Conservation (phyloP, 2,329 filamentous ascomycete genomes). For the Aspergillus sp. region DNA sequence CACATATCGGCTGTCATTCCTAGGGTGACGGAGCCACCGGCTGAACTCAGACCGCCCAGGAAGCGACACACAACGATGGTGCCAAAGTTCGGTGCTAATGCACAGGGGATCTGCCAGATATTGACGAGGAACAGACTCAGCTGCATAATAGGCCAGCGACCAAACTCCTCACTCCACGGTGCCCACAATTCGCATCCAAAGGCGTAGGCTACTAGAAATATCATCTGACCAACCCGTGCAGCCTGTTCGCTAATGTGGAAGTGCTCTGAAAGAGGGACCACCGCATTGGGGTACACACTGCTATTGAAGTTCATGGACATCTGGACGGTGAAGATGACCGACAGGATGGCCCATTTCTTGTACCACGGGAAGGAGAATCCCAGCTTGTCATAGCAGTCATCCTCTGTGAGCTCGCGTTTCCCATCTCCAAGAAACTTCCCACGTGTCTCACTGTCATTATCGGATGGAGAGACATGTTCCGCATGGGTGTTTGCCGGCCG, state of each 20-base stretch:
- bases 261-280: slow-evolving; percentile 63
- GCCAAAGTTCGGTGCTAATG: slow-evolving; percentile 68
- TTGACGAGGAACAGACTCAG: slow-evolving; percentile 71
- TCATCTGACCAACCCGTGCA: slow-evolving; percentile 68
- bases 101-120: slow-evolving; percentile 71
- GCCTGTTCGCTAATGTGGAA: slow-evolving; percentile 67
- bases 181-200: slow-evolving; percentile 88
- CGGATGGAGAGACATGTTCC: slow-evolving; percentile 15
- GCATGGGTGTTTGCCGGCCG: slow-evolving; percentile 10
- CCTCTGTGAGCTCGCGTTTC: slow-evolving; percentile 44
- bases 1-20: slow-evolving; percentile 75
- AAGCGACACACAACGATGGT: slow-evolving; percentile 65
- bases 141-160: slow-evolving; percentile 74
- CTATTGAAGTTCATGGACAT: slow-evolving; percentile 80
- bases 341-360: slow-evolving; percentile 71
- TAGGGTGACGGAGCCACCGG: slow-evolving; percentile 69
- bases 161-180: slow-evolving; percentile 80
- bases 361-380: slow-evolving; percentile 55
- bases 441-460: slow-evolving; percentile 10
- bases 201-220: slow-evolving; percentile 75
- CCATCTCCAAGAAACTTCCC: slow-evolving; percentile 17
- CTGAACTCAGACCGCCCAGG: slow-evolving; percentile 67
- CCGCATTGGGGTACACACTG: slow-evolving; percentile 67
- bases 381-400: slow-evolving; percentile 62
- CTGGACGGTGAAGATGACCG: slow-evolving; percentile 69